These are phyloP conservation scores for Scutellaria galericulata DNA, from an alignment of 257 asterid genomes.

Conservation along the genomic window DNA sequence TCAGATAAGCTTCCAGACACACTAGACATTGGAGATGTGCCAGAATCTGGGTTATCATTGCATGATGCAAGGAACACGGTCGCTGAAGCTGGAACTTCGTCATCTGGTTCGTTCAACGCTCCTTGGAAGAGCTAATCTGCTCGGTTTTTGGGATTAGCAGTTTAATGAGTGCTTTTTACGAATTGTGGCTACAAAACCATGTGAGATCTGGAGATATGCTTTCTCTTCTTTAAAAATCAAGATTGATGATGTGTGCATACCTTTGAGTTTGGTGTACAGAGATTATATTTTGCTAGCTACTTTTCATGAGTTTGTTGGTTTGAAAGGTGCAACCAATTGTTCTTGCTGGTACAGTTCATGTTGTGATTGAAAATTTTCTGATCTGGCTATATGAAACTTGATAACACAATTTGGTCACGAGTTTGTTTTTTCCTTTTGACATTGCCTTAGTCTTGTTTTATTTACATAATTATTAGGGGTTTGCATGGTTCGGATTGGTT, in stretches of 20 bases:
- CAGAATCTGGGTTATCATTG: slow-evolving; percentile 43
- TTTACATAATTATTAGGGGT: too few relatives aligned
- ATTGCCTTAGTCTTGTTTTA: too few relatives aligned
- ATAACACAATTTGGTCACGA: too few relatives aligned
- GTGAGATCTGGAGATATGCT: neutral
- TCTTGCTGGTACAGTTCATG: neutral
- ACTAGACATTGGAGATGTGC: slow-evolving; percentile 85
- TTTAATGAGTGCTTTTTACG: neutral
- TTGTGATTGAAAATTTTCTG: slow-evolving; percentile 7
- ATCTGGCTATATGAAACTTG: neutral
- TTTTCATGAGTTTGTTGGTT: slow-evolving; percentile 1
- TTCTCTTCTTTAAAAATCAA: slow-evolving; percentile 15
- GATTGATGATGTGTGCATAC: slow-evolving; percentile 30
- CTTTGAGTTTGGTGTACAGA: slow-evolving; percentile 34
- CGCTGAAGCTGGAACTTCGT: slow-evolving; percentile 53
- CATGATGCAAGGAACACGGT: slow-evolving; percentile 38
- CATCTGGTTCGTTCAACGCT: slow-evolving; percentile 53
- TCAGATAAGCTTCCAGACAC: slow-evolving; percentile 76
- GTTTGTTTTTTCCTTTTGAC: too few relatives aligned
- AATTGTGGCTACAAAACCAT: slow-evolving; percentile 29
- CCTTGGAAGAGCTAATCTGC: slow-evolving; percentile 43
- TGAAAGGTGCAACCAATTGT: slow-evolving; percentile 26
- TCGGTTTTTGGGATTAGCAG: slow-evolving; percentile 7
- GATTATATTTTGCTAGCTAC: slow-evolving; percentile 25
- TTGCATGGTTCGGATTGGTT: too few relatives aligned